Evolutionary conservation across 805 yeast genomes (phyloP), one percentile per base, ranked within the genome.

Genomic region (Candida vartiovaarae): DNA sequence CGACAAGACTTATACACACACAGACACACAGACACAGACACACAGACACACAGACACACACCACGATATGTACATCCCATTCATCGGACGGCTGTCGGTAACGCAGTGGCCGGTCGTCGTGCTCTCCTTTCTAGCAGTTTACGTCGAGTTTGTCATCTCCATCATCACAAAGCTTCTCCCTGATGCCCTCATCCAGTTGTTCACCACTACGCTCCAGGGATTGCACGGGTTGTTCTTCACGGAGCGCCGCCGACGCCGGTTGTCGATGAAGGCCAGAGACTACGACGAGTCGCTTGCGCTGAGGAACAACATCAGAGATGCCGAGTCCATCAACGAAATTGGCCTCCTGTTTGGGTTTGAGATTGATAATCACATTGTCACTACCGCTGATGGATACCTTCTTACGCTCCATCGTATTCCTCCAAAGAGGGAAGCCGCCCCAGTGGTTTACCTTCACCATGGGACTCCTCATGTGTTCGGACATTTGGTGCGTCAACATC

Each of bases 381-480:
- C 72, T 40, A 90, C 97, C 0, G 65, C 70, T 36, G 97, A 90
- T 59, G 83, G 82, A 31, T 90, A 86, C 57, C 57, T 86, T 23
- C 67, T 90, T 27, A 84, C 89, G 0, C 51, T 88, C 3, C 96
- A 90, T 56, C 68, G 95, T 38, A 70, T 87, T 3, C 73, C 74
- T 38, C 76, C 77, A 7, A 51, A 51, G 30, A 34, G 41, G 10
- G 42, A 29, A 11, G 56, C 51, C 8, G 49, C 67, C 1, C 71
- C 75, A 42, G 82, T 83, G 2, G 84, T 85, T 0, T 91, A 85
- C 59, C 72, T 91, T 42, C 98, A 91, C 60, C 98, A 91, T 58
- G 98, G 98, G 1, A n/a, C 68, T 91, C 40, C 69, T 91, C 47
- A 90, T 89, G 93, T 82, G 81, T 60, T 80, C 90, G 37, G 98